phyloP scores from a whole-genome alignment of 2,329 filamentous ascomycete genomes.

The Chaetomiaceae sp. region DNA sequence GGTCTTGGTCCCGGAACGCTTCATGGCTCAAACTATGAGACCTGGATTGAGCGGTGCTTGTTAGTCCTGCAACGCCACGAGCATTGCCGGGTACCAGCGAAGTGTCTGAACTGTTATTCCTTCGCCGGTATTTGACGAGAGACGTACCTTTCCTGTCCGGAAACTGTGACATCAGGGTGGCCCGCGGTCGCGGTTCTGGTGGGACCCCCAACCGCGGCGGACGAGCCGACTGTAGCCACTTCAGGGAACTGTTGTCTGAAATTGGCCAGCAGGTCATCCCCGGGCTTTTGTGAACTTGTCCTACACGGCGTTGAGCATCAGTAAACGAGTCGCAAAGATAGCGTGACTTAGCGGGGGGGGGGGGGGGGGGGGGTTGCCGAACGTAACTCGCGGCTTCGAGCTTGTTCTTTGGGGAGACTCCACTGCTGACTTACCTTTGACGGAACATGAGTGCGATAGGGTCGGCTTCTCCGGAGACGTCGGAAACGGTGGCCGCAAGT shows the following conservation, averaged over 20 bases:
- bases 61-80: conserved; percentile 5
- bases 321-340: neutral
- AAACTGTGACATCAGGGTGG: conserved; percentile 28
- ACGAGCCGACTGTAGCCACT: conserved; percentile 51
- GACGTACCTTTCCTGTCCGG: conserved; percentile 34
- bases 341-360: neutral
- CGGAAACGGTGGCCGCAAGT: neutral
- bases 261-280: conserved; percentile 75
- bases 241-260: conserved; percentile 83
- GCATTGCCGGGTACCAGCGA: neutral
- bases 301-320: conserved; percentile 36
- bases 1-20: conserved; percentile 66
- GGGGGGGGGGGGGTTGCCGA: no score
- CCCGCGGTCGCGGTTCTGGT: conserved; percentile 36
- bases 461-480: conserved; percentile 2
- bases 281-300: conserved; percentile 78
- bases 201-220: conserved; percentile 42
- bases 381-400: no score
- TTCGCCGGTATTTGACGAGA: no score
- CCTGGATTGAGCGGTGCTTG: conserved; percentile 42
- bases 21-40: conserved; percentile 38
- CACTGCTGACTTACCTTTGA: conserved; percentile 24
- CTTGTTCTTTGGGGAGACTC: no score
- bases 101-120: no score
- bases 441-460: conserved; percentile 22